These are phyloP conservation scores for Talaromyces ruber DNA, from an alignment of 495 filamentous ascomycete species.

Conservation along the genomic window DNA sequence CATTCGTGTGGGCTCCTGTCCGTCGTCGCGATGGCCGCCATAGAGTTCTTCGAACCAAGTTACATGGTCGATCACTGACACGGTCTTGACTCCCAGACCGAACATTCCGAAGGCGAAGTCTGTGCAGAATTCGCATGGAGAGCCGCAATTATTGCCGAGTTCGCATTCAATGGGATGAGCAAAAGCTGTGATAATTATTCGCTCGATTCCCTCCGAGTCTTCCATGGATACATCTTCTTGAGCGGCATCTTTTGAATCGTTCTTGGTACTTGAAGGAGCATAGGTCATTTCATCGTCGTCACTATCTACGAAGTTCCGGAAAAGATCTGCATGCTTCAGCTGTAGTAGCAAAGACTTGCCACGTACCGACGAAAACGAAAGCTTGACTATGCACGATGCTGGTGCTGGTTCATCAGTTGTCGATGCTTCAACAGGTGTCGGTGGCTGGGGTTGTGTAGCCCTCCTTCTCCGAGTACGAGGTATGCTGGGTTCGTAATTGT, in stretches of 20 bases:
- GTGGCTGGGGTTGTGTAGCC: neutral
- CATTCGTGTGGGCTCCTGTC: conserved; percentile 24
- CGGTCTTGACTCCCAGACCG: conserved; percentile 19
- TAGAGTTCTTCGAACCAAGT: conserved; percentile 15
- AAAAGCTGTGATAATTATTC: conserved; percentile 22
- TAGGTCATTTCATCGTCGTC: neutral
- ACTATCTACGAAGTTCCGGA: neutral
- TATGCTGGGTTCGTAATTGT: neutral
- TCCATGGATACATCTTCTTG: neutral
- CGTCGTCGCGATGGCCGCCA: conserved; percentile 21
- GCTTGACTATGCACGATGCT: neutral
- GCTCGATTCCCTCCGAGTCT: neutral
- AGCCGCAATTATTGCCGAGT: conserved; percentile 9
- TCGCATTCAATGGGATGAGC: conserved; percentile 31
- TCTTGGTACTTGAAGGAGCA: neutral
- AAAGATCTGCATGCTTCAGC: neutral
- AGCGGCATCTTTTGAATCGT: neutral
- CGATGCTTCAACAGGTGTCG: too few relatives aligned
- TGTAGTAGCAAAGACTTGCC: neutral
- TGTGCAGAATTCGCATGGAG: conserved; percentile 31
- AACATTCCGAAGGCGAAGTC: conserved; percentile 24
- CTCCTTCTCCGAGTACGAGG: neutral
- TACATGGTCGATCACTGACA: conserved; percentile 18
- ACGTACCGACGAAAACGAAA: neutral
- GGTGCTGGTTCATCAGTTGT: neutral